Base-by-base conservation (phyloP, 495 filamentous ascomycete genomes). In the Articulospora tetracladia region DNA sequence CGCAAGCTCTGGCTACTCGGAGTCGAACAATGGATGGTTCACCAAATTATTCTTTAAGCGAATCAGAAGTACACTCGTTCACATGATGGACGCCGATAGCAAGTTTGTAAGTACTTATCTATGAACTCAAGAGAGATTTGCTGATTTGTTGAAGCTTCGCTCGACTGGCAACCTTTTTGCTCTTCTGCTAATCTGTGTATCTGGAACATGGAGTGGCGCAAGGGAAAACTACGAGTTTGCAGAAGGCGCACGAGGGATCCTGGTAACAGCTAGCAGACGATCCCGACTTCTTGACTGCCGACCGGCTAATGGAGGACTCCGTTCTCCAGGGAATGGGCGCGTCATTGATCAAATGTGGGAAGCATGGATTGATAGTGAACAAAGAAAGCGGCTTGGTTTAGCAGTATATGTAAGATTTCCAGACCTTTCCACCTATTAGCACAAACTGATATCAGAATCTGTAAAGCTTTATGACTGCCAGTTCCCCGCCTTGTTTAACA, bases 401-500 rank as follows among this genome's bases (percentile, higher is more conserved):
- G 34, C 34, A n/a, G n/a, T 39, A 10, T 39, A 39, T 39, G 25
- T 51, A n/a, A n/a, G n/a, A n/a, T n/a, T n/a, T n/a, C n/a, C n/a
- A n/a, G n/a, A n/a, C n/a, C n/a, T n/a, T n/a, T n/a, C n/a, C n/a
- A n/a, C n/a, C n/a, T n/a, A n/a, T n/a, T n/a, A n/a, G n/a, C n/a
- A n/a, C n/a, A n/a, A n/a, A n/a, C n/a, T n/a, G n/a, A n/a, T n/a
- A n/a, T n/a, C n/a, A n/a, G n/a, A n/a, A n/a, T n/a, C n/a, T n/a
- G n/a, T n/a, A n/a, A n/a, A n/a, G n/a, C n/a, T n/a, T 15, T 51
- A 51, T 23, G 48, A 51, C 15, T 51, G 48, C 48, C 48, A 51
- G 25, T 51, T 22, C 23, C 48, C 48, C 20, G 48, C n/a, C 1
- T 25, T 51, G 4, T 51, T 51, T 23, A 51, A 51, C 19, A 51